Evolutionary conservation across 2,329 filamentous ascomycete genomes (phyloP), one percentile per base, ranked within the genome.

Genomic region (Emydomyces testavorans): DNA sequence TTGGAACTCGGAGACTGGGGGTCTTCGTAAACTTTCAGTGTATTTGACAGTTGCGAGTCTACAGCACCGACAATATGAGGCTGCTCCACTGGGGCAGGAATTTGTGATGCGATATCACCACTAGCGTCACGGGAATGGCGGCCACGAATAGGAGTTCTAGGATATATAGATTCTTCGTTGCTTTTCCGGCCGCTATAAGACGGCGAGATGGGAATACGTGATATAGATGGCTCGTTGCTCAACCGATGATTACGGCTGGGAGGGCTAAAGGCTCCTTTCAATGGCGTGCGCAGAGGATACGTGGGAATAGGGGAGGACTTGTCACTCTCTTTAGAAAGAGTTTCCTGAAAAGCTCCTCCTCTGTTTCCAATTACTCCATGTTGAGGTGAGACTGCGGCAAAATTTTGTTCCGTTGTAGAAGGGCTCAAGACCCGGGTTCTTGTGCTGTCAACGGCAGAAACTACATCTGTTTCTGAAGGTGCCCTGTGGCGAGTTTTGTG

Each of bases 11-110:
- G 59, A 2, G 60, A 66, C 46, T 72, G 70, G 1, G 72, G 72
- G 52, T 76, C 74, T 58, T 77, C 75, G 53, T 74, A 75, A 23
- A 75, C 72, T 45, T 70, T 70, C 2, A 75, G 46, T 10, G 47
- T 48, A 26, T 53, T 53, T 18, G 44, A 36, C 4, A 7, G 1
- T 34, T 40, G 45, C 8, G 24, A 6, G 11, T 32, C 20, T 24
- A 18, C 6, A 31, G 26, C 15, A 11, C 20, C 26, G n/a, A 7
- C 15, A n/a, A 24, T 31, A 18, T 13, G 2, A 24, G 42, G 20
- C 13, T 26, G 21, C 21, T 29, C 20, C 6, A 28, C 16, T 7
- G 24, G 32, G 20, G 21, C 24, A 1, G 16, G 24, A 31, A 29
- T 38, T 8, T 11, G 43, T 23, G 34, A 31, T 5, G n/a, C 21